These are phyloP conservation scores for Apiotrichum porosum DNA, from an alignment of 1,284 basidiomycete genomes.

Conservation along the genomic window DNA sequence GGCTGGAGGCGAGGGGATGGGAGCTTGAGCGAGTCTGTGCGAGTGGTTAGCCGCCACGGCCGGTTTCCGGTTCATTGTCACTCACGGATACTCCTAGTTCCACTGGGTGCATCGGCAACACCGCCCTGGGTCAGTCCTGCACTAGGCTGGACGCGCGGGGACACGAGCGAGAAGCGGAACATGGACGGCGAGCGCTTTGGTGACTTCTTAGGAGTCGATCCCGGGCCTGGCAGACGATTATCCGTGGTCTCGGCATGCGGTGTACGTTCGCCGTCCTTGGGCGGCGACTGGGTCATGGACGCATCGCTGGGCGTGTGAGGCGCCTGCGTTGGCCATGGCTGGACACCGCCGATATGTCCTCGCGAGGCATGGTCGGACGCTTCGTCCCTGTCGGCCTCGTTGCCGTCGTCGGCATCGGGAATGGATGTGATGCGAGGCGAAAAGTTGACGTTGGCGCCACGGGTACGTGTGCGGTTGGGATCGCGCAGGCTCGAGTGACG, in stretches of 20 bases:
- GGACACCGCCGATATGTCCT: too few relatives aligned
- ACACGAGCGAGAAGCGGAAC: conserved; percentile 5
- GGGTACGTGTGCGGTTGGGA: too few relatives aligned
- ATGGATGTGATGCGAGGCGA: conserved; percentile 4
- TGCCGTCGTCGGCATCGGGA: neutral
- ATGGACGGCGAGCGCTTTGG: neutral
- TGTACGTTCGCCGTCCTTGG: neutral
- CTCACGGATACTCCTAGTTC: conserved; percentile 11
- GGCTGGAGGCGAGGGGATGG: conserved; percentile 28
- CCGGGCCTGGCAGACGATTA: too few relatives aligned
- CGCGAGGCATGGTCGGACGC: too few relatives aligned
- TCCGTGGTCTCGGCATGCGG: neutral
- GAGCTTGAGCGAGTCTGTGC: conserved; percentile 32
- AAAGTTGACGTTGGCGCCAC: conserved; percentile 9
- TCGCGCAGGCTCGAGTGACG: too few relatives aligned
- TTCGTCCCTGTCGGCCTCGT: too few relatives aligned
- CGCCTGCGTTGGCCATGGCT: too few relatives aligned
- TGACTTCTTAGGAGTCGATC: neutral
- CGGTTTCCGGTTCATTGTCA: too few relatives aligned
- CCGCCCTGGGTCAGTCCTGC: conserved; percentile 5
- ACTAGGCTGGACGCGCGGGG: conserved; percentile 1
- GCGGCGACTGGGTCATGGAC: neutral
- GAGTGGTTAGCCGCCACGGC: neutral
- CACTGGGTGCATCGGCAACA: conserved; percentile 10
- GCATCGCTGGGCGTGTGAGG: neutral